Evolutionary conservation across 305 asterid species (phyloP), one percentile per base, ranked within the genome.

Genomic region (Ruellia speciosa): DNA sequence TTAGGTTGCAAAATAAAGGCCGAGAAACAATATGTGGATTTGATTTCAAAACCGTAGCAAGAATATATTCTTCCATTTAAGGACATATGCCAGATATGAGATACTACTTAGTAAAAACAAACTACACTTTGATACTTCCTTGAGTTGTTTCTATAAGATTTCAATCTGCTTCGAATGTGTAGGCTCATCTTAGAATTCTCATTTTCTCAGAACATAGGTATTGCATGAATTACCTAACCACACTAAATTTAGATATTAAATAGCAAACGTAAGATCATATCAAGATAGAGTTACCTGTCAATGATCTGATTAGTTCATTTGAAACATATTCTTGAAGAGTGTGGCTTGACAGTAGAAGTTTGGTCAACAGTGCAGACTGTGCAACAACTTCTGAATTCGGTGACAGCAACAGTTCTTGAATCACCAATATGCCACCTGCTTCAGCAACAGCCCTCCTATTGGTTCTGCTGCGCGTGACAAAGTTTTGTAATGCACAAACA

Each of bases 391-490:
- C 97, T 46, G 94, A 54, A 69, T 78, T 79, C 20, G 77, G 75
- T 51, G 88, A 75, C 64, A 77, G 51, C 49, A 89, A 76, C 68
- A 84, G 64, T 60, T 89, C 95, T 78, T 86, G 97, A 73, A 84
- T 72, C 60, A 77, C 81, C 80, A 74, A 70, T 49, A 89, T 70
- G 6, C 95, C 97, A 47, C 97, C 94, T 6, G 95, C 84, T 67
- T 89, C 97, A 70, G 94, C 90, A 67, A 89, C 82, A 47, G 87
- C 87, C 75, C 94, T 82, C 72, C 94, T 82, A 68, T 89, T 89
- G 52, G 87, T 78, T 77, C 95, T 81, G 74, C 97, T 84, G 48
- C 71, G 86, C 78, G 84, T 76, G 52, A 86, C 95, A 70, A 82
- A 81, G 73, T 84, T 88, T 62, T 88, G 97, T 59, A 88, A 67